phyloP scores from a whole-genome alignment of 1,284 basidiomycete genomes.

The Rhodotorula sp. region DNA sequence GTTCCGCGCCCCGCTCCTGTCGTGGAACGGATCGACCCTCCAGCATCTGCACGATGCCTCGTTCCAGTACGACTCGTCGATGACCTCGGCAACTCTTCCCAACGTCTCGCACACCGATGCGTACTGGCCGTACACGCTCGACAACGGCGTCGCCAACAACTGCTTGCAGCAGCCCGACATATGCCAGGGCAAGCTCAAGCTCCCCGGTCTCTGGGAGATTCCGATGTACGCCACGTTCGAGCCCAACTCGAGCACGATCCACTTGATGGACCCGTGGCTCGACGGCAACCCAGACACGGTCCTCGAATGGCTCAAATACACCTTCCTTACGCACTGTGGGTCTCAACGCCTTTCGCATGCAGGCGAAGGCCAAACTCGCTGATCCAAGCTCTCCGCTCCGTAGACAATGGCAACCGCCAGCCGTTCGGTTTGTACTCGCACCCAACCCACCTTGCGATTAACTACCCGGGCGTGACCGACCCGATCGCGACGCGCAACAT shows the following conservation, averaged over 20 bases:
- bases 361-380: not conserved
- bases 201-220: slow-evolving; percentile 77
- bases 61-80: slow-evolving; percentile 64
- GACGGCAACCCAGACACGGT: slow-evolving; percentile 61
- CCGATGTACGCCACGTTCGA: slow-evolving; percentile 58
- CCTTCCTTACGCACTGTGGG: slow-evolving; percentile 66
- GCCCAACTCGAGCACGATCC: slow-evolving; percentile 15
- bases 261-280: slow-evolving; percentile 66
- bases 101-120: slow-evolving; percentile 69
- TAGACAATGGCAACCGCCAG: slow-evolving; percentile 65
- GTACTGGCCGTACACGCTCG: slow-evolving; percentile 54
- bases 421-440: slow-evolving; percentile 80
- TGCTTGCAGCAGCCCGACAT: slow-evolving; percentile 61
- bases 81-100: slow-evolving; percentile 66
- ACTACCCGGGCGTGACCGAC: slow-evolving; percentile 44
- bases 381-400: not conserved
- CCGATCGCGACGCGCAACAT: slow-evolving; percentile 14
- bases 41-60: slow-evolving; percentile 24
- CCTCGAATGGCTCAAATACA: slow-evolving; percentile 69
- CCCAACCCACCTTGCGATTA: slow-evolving; percentile 63
- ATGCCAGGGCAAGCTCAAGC: slow-evolving; percentile 69
- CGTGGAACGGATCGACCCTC: slow-evolving; percentile 57
- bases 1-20: slow-evolving; percentile 76
- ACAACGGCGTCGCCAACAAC: slow-evolving; percentile 65
- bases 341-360: not conserved